These are phyloP conservation scores for Ensete glaucum DNA, from an alignment of 176 grass and related monocot species.

Conservation along the genomic window DNA sequence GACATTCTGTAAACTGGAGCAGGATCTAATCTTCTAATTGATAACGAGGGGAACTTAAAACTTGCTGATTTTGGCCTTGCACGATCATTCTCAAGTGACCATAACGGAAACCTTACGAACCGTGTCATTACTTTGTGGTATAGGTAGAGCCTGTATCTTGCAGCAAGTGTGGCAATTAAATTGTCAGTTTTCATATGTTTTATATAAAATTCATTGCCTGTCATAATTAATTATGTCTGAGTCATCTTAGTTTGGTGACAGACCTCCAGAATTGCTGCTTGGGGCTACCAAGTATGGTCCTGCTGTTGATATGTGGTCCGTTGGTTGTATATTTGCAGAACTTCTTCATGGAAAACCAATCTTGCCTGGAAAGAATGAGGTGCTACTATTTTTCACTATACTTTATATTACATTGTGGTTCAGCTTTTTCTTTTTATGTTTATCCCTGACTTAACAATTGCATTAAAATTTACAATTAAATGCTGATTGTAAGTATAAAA, in stretches of 20 bases:
- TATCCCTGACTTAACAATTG: not conserved
- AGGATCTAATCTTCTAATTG: conserved; percentile 96
- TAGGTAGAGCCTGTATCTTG: conserved; percentile 37
- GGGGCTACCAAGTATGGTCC: conserved; percentile 84
- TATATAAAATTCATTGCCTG: not conserved
- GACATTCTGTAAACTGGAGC: not conserved
- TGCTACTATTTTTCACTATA: conserved; percentile 22
- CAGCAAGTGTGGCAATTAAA: not conserved
- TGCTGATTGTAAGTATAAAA: not conserved
- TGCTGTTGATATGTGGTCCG: conserved; percentile 96
- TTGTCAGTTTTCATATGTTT: not conserved
- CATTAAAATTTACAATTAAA: not conserved
- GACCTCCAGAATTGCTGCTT: conserved; percentile 78
- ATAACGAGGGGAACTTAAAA: conserved; percentile 95
- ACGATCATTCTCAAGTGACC: conserved; percentile 76
- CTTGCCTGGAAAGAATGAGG: conserved; percentile 85
- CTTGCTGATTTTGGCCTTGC: conserved; percentile 96
- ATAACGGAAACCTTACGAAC: conserved; percentile 84
- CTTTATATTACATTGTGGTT: not conserved
- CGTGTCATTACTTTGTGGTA: conserved; percentile 97
- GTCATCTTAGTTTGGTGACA: conserved; percentile 32
- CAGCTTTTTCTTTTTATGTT: not conserved
- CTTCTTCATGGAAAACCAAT: conserved; percentile 82
- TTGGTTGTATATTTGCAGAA: conserved; percentile 97
- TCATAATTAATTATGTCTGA: not conserved